Conservation (phyloP, 1,284 basidiomycete species). For the Boletus mariae region DNA sequence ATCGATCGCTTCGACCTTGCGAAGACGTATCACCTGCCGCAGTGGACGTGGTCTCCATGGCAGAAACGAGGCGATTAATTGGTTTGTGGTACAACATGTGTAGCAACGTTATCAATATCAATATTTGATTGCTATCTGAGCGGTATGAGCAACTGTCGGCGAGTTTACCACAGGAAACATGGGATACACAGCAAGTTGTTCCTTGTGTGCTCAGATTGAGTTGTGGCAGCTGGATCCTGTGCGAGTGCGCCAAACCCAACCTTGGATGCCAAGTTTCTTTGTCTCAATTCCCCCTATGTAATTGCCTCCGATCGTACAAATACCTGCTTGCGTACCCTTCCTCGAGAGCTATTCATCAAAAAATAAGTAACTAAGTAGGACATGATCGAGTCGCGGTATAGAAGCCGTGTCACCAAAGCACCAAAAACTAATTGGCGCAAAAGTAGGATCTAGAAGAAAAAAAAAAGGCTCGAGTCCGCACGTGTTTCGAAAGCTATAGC, state of each 20-base stretch:
- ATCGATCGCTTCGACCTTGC: not conserved
- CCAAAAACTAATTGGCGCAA: constrained; percentile 15
- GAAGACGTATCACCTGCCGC: not conserved
- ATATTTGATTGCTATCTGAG: not conserved
- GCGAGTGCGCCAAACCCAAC: not conserved
- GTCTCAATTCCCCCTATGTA: not conserved
- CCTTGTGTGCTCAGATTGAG: not conserved
- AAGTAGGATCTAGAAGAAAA: constrained; percentile 4
- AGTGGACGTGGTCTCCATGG: not conserved
- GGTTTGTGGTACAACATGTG: too few species aligned
- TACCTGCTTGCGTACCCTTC: not conserved
- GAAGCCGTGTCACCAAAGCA: constrained; percentile 23
- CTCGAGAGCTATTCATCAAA: constrained; percentile 9
- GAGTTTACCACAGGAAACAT: not conserved
- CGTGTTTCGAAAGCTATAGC: constrained; percentile 10
- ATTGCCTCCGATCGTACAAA: not conserved
- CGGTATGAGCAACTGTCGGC: not conserved
- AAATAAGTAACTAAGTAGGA: constrained; percentile 4
- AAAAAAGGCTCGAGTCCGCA: constrained; percentile 10
- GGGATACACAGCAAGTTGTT: not conserved
- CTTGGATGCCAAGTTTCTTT: not conserved
- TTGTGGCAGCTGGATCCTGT: not conserved
- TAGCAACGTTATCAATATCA: not conserved
- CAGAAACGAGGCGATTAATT: not conserved
- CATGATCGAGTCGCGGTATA: constrained; percentile 19